phyloP scores from a whole-genome alignment of 306 rosid genomes.

The Prunus kanzakura region DNA sequence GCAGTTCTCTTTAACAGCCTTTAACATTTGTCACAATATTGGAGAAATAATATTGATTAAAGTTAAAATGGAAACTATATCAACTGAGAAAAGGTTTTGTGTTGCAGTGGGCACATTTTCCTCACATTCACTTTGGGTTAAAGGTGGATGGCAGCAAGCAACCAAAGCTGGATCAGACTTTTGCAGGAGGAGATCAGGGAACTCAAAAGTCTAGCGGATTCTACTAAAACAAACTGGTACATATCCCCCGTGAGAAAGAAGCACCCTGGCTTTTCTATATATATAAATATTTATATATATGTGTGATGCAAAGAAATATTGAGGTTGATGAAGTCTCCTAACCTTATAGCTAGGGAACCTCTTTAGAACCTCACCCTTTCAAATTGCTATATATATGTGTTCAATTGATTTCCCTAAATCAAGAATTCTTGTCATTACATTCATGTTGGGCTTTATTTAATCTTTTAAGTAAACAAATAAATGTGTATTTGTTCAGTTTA shows the following conservation, averaged over 20 bases:
- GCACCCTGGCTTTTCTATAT: not conserved
- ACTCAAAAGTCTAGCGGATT: slow-evolving; percentile 57
- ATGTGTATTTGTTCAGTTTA: not conserved
- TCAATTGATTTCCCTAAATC: not conserved
- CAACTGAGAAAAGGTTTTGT: not conserved
- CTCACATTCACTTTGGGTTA: slow-evolving; percentile 89
- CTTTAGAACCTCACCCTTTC: slow-evolving; percentile 36
- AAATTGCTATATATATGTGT: slow-evolving; percentile 26
- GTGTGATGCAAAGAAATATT: slow-evolving; percentile 14
- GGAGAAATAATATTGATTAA: not conserved
- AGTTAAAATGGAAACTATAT: not conserved
- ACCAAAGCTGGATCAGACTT: slow-evolving; percentile 52
- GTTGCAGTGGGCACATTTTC: slow-evolving; percentile 99
- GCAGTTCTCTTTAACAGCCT: not conserved
- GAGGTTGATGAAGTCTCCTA: slow-evolving; percentile 46
- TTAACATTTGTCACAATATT: no score
- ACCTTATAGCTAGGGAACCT: slow-evolving; percentile 21
- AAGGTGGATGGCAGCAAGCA: slow-evolving; percentile 78
- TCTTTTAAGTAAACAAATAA: not conserved
- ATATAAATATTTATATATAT: not conserved
- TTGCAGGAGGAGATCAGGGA: slow-evolving; percentile 37
- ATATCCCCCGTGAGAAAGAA: not conserved
- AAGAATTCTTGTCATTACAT: slow-evolving; percentile 30
- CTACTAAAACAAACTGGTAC: slow-evolving; percentile 29
- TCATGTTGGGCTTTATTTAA: not conserved